A percentile compares a stretch with the other conserved stretches of the same genome.
Evolutionary conservation across 169 alveolate species (phyloP).

Genomic region (Ichthyophthirius multifiliis): DNA sequence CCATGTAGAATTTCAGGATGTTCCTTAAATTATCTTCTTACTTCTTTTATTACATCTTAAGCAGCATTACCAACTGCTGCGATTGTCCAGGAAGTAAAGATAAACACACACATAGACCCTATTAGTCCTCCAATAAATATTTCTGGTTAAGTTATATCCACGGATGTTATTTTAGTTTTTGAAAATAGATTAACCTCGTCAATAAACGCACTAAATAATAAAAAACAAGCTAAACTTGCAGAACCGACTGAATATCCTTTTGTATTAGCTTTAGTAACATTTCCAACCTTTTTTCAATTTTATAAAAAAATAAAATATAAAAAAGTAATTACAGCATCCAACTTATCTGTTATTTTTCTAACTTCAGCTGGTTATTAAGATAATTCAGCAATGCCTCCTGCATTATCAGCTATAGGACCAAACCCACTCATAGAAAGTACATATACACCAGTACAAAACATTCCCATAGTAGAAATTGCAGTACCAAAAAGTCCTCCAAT

Average conservation of each 20-base stretch:
- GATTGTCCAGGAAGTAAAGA: slow-evolving; percentile 64
- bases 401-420: slow-evolving; percentile 76
- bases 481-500: slow-evolving; percentile 69
- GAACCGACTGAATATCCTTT: slow-evolving; percentile 72
- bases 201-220: slow-evolving; percentile 60
- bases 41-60: slow-evolving; percentile 65
- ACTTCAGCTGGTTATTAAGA: slow-evolving; percentile 49
- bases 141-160: slow-evolving; percentile 63
- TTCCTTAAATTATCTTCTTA: slow-evolving; percentile 62
- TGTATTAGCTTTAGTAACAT: slow-evolving; percentile 72
- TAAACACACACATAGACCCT: slow-evolving; percentile 67
- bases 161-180: slow-evolving; percentile 30
- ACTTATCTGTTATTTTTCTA: slow-evolving; percentile 61
- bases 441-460: slow-evolving; percentile 68
- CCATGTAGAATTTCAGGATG: slow-evolving; percentile 55
- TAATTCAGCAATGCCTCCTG: slow-evolving; percentile 74
- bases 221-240: slow-evolving; percentile 63
- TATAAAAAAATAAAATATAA: not conserved
- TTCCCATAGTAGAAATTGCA: slow-evolving; percentile 78
- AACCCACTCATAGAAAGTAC: slow-evolving; percentile 66
- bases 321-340: slow-evolving; percentile 49
- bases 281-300: slow-evolving; percentile 33
- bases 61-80: slow-evolving; percentile 73
- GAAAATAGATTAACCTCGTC: slow-evolving; percentile 56
- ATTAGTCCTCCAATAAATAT: slow-evolving; percentile 57